Base-by-base conservation (phyloP, 1,139 yeast species). In the Candida sanyaensis region DNA sequence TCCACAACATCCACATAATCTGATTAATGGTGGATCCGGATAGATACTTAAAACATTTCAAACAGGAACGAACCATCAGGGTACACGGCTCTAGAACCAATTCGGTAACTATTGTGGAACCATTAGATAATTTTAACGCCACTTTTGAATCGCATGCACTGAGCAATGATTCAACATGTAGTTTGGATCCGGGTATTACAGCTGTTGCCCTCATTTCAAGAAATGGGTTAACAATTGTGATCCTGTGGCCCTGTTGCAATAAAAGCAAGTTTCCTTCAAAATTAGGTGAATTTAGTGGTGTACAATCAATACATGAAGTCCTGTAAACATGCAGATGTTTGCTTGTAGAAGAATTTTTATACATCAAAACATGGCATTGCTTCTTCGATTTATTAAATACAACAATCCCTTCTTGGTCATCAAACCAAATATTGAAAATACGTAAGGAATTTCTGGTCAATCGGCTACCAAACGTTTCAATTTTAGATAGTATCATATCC, bases 191-290 rank as follows among this genome's bases (percentile, higher is more conserved):
- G 66, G 44, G 53, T 7, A 80, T 66, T 3, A 67, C 57, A 0
- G 81, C 77, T 29, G 37, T 12, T 0, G 93, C 80, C 4, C 64
- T 63, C 2, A 87, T 60, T 29, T 81, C 80, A 9, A 84, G 66
- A 55, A 88, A 85, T 1, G 96, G 96, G 55, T 88, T 84, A 37
- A 80, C 75, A 5, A 89, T 58, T 12, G 69, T 68, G 21, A 86
- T 45, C 2, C 63, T 59, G 7, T 63, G 56, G 3, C 61, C 61
- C 10, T 69, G 69, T 23, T 30, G 30, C 10, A 77, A 60, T 4
- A 69, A 65, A 2, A 77, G 62, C n/a, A 80, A 65, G 55, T 65
- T 69, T 0, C 83, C 83, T 6, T 68, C 69, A 50, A 70, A 69
- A 1, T 55, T 54, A 2, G 61, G 45, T 43, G 68, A 64, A 17